These are phyloP conservation scores for Ustilago hordei DNA, from an alignment of 1,284 basidiomycete species.

Conservation along the genomic window DNA sequence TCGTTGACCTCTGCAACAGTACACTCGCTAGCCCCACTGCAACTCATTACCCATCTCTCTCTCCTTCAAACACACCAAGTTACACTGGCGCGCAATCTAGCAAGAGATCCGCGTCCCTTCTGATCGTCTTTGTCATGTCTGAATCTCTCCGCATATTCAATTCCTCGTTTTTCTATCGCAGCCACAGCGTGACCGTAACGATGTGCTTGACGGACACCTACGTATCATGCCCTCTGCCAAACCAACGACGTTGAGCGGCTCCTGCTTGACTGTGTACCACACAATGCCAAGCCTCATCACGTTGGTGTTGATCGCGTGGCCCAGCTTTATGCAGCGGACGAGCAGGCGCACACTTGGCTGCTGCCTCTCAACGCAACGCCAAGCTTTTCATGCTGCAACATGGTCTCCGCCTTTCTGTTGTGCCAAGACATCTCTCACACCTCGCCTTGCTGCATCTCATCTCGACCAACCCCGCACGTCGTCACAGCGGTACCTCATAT, in stretches of 20 bases:
- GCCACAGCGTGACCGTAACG: neutral
- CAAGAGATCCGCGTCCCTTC: neutral
- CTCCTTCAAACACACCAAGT: neutral
- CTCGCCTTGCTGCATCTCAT: neutral
- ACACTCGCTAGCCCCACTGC: neutral
- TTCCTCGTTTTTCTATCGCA: neutral
- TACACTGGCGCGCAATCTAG: neutral
- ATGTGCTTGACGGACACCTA: neutral
- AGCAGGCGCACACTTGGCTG: neutral
- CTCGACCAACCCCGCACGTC: neutral
- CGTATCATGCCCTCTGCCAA: neutral
- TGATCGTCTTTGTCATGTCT: neutral
- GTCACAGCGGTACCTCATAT: neutral
- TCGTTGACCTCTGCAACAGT: neutral
- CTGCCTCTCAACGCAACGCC: neutral
- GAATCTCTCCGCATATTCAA: neutral
- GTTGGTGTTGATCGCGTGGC: constrained; percentile 6
- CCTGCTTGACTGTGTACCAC: neutral
- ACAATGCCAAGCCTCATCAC: constrained; percentile 4
- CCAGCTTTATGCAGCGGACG: neutral
- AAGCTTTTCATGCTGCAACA: constrained; percentile 6
- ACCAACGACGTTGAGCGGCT: neutral
- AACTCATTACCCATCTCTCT: neutral
- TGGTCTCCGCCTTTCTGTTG: constrained; percentile 7
- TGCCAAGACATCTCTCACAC: constrained; percentile 8